These are phyloP conservation scores for Quercus alba DNA, from an alignment of 306 rosid genomes.

Conservation along the genomic window DNA sequence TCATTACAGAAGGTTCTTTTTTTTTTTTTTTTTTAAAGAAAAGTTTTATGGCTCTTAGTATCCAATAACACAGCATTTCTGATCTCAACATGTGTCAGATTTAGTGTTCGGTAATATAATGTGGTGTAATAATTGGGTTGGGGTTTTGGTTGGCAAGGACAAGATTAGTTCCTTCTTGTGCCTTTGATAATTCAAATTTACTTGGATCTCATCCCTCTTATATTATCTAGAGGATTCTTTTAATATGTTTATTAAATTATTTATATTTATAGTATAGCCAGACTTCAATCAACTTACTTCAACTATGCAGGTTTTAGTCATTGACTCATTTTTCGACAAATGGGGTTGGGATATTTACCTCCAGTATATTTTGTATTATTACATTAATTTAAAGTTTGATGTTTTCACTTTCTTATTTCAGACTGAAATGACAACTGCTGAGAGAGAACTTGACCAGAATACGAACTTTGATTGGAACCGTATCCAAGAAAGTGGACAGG, in stretches of 20 bases:
- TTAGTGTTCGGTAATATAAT: neutral
- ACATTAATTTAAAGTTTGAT: neutral
- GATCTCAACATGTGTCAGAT: neutral
- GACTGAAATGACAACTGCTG: conserved; percentile 99
- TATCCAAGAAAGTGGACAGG: conserved; percentile 95
- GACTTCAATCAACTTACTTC: neutral
- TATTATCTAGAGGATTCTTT: neutral
- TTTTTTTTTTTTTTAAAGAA: conserved; percentile 6
- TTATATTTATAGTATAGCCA: neutral
- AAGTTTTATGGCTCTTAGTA: neutral
- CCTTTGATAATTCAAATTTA: neutral
- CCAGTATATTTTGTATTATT: neutral
- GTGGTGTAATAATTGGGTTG: neutral
- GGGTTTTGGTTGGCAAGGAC: neutral
- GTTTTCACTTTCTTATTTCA: conserved; percentile 31
- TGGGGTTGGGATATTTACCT: neutral
- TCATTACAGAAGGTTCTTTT: conserved; percentile 79
- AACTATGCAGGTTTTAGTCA: neutral
- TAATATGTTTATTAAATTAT: neutral
- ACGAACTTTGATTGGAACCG: conserved; percentile 95
- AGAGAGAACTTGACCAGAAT: conserved; percentile 97
- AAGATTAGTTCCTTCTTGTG: neutral
- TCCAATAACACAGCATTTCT: neutral
- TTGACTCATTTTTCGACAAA: neutral
- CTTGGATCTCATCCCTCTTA: neutral